phyloP scores from a whole-genome alignment of 2,329 filamentous ascomycete genomes.

The Penicillium thymicola region DNA sequence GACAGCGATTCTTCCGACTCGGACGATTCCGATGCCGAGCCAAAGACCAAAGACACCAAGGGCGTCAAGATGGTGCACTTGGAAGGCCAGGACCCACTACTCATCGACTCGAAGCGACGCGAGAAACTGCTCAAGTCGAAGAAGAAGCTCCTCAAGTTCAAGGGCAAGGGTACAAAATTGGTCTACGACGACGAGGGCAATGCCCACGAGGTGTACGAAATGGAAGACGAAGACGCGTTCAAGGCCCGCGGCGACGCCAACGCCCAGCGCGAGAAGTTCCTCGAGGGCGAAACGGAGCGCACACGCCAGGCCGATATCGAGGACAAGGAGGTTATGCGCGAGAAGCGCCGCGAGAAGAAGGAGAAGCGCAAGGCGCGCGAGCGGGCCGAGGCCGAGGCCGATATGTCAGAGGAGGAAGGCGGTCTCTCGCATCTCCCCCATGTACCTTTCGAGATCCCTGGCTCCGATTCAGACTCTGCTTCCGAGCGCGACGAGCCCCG shows the following conservation, averaged over 20 bases:
- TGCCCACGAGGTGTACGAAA: conserved; percentile 79
- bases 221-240: conserved; percentile 83
- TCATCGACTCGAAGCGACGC: conserved; percentile 90
- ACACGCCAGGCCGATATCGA: conserved; percentile 72
- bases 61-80: conserved; percentile 49
- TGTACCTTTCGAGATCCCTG: conserved; percentile 22
- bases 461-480: conserved; percentile 17
- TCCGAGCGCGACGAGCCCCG: conserved; percentile 28
- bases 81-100: conserved; percentile 63
- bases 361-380: conserved; percentile 44
- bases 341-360: conserved; percentile 59
- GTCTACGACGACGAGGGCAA: conserved; percentile 91
- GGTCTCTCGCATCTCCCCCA: conserved; percentile 19
- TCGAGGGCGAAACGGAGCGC: conserved; percentile 69
- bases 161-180: conserved; percentile 78
- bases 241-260: conserved; percentile 69
- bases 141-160: conserved; percentile 89
- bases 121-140: conserved; percentile 95
- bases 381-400: conserved; percentile 35
- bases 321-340: conserved; percentile 77
- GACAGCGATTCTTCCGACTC: conserved; percentile 20
- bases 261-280: conserved; percentile 71
- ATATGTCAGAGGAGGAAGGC: conserved; percentile 27
- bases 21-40: conserved; percentile 43
- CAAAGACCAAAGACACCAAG: conserved; percentile 32